Evolutionary conservation across 208 protist genomes (phyloP).

Genomic region (Trypanosoma cruzi): DNA sequence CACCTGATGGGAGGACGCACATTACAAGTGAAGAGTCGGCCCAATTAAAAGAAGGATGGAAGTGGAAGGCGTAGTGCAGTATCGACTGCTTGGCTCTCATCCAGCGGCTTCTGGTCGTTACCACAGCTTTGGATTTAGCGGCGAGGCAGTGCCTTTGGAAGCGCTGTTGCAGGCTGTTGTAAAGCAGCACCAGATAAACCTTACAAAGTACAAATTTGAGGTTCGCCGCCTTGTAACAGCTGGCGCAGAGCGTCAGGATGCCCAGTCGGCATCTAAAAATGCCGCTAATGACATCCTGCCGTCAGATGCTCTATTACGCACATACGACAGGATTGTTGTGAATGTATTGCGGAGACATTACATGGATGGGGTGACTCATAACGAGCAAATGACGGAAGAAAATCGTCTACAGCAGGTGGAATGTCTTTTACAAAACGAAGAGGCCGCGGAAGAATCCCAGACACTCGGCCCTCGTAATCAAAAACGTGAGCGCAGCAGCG

Average conservation of each 20-base stretch:
- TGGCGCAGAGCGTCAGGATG: conserved; percentile 6
- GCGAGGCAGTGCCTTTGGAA: conserved; percentile 40
- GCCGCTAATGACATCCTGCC: conserved; percentile 11
- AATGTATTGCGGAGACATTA: conserved; percentile 61
- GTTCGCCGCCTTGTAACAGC: conserved; percentile 12
- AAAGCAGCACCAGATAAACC: conserved; percentile 74
- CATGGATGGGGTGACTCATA: conserved; percentile 50
- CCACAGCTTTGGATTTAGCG: conserved; percentile 66
- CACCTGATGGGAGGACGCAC: neutral
- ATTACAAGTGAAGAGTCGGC: neutral
- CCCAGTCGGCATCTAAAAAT: neutral
- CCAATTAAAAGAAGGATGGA: conserved; percentile 16
- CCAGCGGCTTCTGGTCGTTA: conserved; percentile 77
- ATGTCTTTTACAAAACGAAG: conserved; percentile 34
- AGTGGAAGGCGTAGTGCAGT: conserved; percentile 80
- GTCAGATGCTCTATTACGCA: conserved; percentile 36
- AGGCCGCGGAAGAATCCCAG: conserved; percentile 5
- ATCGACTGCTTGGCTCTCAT: conserved; percentile 72
- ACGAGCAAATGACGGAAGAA: conserved; percentile 29
- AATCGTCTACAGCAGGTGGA: conserved; percentile 47
- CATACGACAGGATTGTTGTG: conserved; percentile 71
- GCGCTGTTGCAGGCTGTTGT: conserved; percentile 57
- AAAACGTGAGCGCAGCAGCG: neutral
- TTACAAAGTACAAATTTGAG: conserved; percentile 74
- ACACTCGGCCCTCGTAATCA: neutral